A percentile compares a stretch with the other conserved stretches of the same genome.
Evolutionary conservation across 2,329 filamentous ascomycete genomes (phyloP).

Genomic region (Parastagonospora avenae): DNA sequence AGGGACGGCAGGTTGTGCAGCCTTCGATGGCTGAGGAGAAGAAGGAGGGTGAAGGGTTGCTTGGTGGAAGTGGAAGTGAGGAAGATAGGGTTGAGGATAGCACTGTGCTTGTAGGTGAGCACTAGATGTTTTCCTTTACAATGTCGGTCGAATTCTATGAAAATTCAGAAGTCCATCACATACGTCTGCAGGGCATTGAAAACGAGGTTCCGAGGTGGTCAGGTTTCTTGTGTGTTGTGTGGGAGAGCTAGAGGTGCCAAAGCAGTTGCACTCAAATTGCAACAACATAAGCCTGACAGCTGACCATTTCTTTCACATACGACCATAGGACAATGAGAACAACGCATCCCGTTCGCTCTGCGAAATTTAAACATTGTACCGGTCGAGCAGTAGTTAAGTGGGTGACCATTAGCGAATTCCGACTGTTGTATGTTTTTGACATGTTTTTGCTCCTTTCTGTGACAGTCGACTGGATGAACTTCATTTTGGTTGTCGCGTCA

Average conservation of each 20-base stretch:
- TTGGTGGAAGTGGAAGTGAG: constrained; percentile 18
- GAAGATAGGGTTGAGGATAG: not conserved
- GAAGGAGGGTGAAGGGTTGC: constrained; percentile 32
- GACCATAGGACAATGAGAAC: not conserved
- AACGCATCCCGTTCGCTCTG: not conserved
- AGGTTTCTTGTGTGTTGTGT: too few species aligned
- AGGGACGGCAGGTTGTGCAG: constrained; percentile 46
- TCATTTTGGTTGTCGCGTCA: too few species aligned
- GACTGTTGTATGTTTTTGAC: not conserved
- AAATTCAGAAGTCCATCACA: too few species aligned
- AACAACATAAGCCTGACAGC: too few species aligned
- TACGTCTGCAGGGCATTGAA: too few species aligned
- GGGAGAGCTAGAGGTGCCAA: too few species aligned
- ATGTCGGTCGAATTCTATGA: too few species aligned
- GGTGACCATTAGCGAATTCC: not conserved
- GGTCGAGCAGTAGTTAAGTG: not conserved
- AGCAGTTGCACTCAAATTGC: too few species aligned
- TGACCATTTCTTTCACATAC: not conserved
- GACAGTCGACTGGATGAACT: not conserved
- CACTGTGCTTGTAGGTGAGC: not conserved
- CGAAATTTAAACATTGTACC: not conserved
- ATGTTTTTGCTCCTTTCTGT: not conserved
- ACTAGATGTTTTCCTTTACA: not conserved
- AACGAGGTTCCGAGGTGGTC: too few species aligned
- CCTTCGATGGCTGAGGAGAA: constrained; percentile 31